phyloP scores from a whole-genome alignment of 345 rosid species.

The Capsella bursapastoris region DNA sequence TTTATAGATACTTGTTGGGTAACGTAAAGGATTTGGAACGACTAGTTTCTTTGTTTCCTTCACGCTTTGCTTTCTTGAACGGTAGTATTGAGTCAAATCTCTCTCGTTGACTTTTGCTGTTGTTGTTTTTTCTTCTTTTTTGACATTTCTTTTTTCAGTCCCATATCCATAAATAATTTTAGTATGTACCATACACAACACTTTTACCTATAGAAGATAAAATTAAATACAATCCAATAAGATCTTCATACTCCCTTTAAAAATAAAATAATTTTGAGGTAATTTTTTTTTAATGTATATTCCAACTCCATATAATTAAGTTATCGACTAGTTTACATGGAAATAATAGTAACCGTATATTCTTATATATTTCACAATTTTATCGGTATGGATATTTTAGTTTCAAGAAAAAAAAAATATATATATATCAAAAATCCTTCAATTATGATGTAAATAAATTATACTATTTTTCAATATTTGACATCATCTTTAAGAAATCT shows the following conservation, averaged over 20 bases:
- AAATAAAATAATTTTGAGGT: no score
- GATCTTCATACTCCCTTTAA: neutral
- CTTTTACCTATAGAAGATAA: neutral
- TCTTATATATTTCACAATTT: no score
- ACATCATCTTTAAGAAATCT: no score
- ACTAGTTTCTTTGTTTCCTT: conserved; percentile 25
- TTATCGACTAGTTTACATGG: no score
- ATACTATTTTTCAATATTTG: no score
- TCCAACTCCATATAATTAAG: no score
- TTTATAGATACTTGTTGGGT: conserved; percentile 1
- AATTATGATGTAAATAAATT: no score
- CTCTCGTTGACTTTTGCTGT: conserved; percentile 10
- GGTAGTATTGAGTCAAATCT: conserved; percentile 29
- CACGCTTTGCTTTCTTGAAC: conserved; percentile 9
- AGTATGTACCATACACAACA: neutral
- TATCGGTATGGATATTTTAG: no score
- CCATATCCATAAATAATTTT: neutral
- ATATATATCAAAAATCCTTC: no score
- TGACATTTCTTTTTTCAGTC: neutral
- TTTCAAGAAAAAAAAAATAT: no score
- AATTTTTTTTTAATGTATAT: no score
- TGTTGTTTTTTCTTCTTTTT: neutral
- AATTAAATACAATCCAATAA: neutral
- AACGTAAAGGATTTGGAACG: conserved; percentile 14
- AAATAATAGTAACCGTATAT: no score